phyloP scores from a whole-genome alignment of 805 yeast species.

The Candida maris region DNA sequence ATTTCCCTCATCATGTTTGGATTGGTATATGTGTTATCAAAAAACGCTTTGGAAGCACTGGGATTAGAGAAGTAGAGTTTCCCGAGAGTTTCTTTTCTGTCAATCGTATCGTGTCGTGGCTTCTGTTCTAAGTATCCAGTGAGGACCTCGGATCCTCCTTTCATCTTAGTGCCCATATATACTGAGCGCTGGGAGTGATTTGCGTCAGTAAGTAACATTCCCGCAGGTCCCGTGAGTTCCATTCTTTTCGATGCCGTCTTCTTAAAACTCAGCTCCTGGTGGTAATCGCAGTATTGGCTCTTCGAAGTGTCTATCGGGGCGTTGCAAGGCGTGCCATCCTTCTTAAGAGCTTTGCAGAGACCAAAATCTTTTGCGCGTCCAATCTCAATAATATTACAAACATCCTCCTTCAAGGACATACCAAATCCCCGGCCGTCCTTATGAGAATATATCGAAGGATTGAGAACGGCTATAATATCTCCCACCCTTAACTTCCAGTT shows the following conservation, averaged over 20 bases:
- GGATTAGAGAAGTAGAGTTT: conserved; percentile 36
- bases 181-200: conserved; percentile 42
- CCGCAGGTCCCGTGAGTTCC: conserved; percentile 65
- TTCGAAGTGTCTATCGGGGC: conserved; percentile 55
- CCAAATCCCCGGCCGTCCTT: conserved; percentile 41
- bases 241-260: conserved; percentile 59
- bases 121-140: conserved; percentile 26
- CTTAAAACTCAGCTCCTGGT: conserved; percentile 54
- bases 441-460: conserved; percentile 57
- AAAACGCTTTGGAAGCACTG: conserved; percentile 47
- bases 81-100: conserved; percentile 17
- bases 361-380: conserved; percentile 71
- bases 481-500: conserved; percentile 76
- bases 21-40: conserved; percentile 45
- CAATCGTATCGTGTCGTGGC: conserved; percentile 23
- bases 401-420: conserved; percentile 48
- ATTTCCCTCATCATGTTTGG: conserved; percentile 42
- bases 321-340: conserved; percentile 51
- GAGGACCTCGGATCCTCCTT: conserved; percentile 25
- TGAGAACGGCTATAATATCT: conserved; percentile 67
- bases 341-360: conserved; percentile 49
- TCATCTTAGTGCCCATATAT: conserved; percentile 26
- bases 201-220: conserved; percentile 54
- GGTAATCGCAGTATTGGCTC: conserved; percentile 65
- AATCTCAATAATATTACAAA: conserved; percentile 60